phyloP scores from a whole-genome alignment of 192 early-diverging fungal genomes.

The Endogone sp. region DNA sequence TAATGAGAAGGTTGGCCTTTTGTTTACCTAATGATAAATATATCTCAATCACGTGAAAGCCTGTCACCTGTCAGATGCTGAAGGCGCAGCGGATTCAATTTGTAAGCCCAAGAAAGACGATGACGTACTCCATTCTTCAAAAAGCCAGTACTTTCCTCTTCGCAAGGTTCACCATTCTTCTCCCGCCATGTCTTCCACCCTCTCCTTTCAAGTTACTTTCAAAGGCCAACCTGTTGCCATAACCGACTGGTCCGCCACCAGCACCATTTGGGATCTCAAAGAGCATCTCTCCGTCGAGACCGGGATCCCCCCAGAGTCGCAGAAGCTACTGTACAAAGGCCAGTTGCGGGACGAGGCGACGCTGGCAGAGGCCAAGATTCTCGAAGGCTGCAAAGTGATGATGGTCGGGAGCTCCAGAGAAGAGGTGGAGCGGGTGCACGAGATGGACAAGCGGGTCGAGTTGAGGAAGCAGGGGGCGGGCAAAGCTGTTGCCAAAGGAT shows the following conservation, averaged over 20 bases:
- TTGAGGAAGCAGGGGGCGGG: slow-evolving; percentile 4
- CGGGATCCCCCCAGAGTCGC: slow-evolving; percentile 25
- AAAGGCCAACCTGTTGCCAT: slow-evolving; percentile 29
- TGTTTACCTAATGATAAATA: too few species aligned
- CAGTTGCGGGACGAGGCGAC: slow-evolving; percentile 13
- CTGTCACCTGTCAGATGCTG: too few species aligned
- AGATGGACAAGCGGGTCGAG: slow-evolving; percentile 13
- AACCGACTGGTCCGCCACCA: slow-evolving; percentile 7
- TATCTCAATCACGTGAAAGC: too few species aligned
- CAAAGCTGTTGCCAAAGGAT: slow-evolving; percentile 1
- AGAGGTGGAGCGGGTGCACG: slow-evolving; percentile 29
- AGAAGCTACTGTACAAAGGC: slow-evolving; percentile 57
- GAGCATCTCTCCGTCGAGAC: slow-evolving; percentile 27
- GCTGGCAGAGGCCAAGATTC: slow-evolving; percentile 22
- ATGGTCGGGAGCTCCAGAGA: slow-evolving; percentile 47
- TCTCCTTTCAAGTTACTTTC: slow-evolving; percentile 29
- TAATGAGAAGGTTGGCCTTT: too few species aligned
- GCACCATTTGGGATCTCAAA: slow-evolving; percentile 40
- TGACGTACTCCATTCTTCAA: too few species aligned
- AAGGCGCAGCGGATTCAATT: too few species aligned
- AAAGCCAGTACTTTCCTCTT: too few species aligned
- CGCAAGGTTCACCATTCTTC: too few species aligned
- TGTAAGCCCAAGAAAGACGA: too few species aligned
- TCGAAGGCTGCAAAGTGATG: slow-evolving; percentile 36
- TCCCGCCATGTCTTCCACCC: neutral